Percentiles rank a stretch among this genome's conserved stretches.
phyloP scores from a whole-genome alignment of 2,329 filamentous ascomycete genomes.

The Sclerotinia subarctica region DNA sequence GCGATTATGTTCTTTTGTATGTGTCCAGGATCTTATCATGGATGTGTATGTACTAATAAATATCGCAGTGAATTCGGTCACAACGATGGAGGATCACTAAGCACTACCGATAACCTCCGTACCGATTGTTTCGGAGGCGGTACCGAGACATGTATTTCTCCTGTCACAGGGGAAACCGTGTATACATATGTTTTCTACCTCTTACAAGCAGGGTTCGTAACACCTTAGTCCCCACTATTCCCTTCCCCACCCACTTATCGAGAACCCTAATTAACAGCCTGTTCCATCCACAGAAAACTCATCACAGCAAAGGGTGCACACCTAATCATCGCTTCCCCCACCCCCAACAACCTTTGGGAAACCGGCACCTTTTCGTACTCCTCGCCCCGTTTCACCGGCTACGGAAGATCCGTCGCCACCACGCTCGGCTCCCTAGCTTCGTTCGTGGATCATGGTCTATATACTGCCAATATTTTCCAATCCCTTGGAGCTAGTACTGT shows the following conservation, averaged over 20 bases:
- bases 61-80: constrained; percentile 52
- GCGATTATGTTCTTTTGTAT: constrained; percentile 51
- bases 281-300: constrained; percentile 26
- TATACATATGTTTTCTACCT: constrained; percentile 36
- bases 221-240: too few relatives aligned
- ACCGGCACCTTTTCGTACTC: constrained; percentile 47
- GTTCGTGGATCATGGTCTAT: constrained; percentile 58
- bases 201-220: constrained; percentile 15
- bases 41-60: background rate
- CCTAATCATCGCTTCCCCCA: constrained; percentile 58
- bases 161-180: constrained; percentile 46
- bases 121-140: constrained; percentile 50
- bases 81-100: constrained; percentile 60
- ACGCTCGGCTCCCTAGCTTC: constrained; percentile 40
- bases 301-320: constrained; percentile 53
- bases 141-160: constrained; percentile 46
- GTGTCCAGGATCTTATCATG: background rate
- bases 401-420: constrained; percentile 47
- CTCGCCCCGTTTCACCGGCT: constrained; percentile 55
- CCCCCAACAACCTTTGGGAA: constrained; percentile 64
- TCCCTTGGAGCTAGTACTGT: constrained; percentile 47
- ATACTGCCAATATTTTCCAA: constrained; percentile 50
- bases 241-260: too few relatives aligned
- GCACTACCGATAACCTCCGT: constrained; percentile 56
- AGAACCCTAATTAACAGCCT: constrained; percentile 20